Conservation (phyloP, 2,329 filamentous ascomycete species). For the Akanthomyces uredinophilus region DNA sequence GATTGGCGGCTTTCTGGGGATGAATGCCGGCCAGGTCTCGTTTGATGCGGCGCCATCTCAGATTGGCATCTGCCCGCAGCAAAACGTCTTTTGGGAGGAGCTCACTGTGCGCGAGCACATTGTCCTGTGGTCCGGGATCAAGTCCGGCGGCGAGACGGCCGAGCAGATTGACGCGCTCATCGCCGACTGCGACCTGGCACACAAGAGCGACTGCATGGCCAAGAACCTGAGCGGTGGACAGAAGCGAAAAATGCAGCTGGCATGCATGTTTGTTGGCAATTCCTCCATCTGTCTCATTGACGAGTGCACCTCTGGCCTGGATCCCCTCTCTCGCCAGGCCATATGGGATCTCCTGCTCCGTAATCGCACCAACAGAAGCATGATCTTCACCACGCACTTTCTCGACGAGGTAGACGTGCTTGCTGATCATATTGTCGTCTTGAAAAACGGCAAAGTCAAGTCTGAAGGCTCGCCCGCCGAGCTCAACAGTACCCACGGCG, state of each 20-base stretch:
- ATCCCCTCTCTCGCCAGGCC: slow-evolving; percentile 60
- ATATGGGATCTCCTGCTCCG: slow-evolving; percentile 66
- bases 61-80: slow-evolving; percentile 57
- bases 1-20: slow-evolving; percentile 58
- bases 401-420: slow-evolving; percentile 65
- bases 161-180: slow-evolving; percentile 47
- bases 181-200: slow-evolving; percentile 52
- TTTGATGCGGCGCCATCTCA: slow-evolving; percentile 47
- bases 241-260: slow-evolving; percentile 64
- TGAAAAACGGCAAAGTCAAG: slow-evolving; percentile 58
- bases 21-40: slow-evolving; percentile 54
- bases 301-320: slow-evolving; percentile 64
- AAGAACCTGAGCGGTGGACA: slow-evolving; percentile 62
- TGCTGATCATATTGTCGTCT: slow-evolving; percentile 61
- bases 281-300: slow-evolving; percentile 63
- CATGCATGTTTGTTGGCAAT: slow-evolving; percentile 66
- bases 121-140: slow-evolving; percentile 57
- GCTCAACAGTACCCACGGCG: slow-evolving; percentile 57
- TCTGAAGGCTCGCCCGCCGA: slow-evolving; percentile 59
- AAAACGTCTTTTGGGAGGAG: slow-evolving; percentile 63
- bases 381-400: slow-evolving; percentile 66
- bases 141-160: slow-evolving; percentile 39
- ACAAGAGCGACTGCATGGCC: slow-evolving; percentile 51
- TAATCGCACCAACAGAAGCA: slow-evolving; percentile 56
- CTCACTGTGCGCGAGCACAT: slow-evolving; percentile 63